A percentile compares a stretch with the other conserved stretches of the same genome.
Evolutionary conservation across 1,284 basidiomycete genomes (phyloP).

Genomic region (Pseudozyma tsukubaensis): DNA sequence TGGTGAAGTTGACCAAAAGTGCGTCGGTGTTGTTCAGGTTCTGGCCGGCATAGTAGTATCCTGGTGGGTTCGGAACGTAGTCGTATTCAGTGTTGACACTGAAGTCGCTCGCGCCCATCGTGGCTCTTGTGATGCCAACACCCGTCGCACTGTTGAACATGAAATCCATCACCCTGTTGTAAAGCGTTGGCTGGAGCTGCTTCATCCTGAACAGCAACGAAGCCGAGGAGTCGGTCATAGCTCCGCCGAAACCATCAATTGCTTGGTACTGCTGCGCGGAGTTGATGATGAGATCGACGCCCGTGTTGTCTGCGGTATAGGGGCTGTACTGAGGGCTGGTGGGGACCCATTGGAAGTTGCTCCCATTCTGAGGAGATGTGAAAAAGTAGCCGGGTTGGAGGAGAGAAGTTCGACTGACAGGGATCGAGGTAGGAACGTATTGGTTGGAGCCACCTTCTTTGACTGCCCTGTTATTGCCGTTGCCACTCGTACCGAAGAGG

Average conservation of each 20-base stretch:
- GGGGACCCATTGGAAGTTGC: slow-evolving; percentile 45
- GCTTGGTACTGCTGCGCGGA: slow-evolving; percentile 26
- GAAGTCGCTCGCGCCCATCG: slow-evolving; percentile 55
- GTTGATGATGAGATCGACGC: slow-evolving; percentile 51
- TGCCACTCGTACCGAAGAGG: neutral
- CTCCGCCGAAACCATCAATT: slow-evolving; percentile 55
- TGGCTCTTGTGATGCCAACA: slow-evolving; percentile 36
- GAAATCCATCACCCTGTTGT: slow-evolving; percentile 46
- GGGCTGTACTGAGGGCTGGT: slow-evolving; percentile 21
- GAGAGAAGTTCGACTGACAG: slow-evolving; percentile 25
- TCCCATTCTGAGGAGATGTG: slow-evolving; percentile 31
- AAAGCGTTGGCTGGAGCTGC: slow-evolving; percentile 23
- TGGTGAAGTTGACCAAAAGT: slow-evolving; percentile 30
- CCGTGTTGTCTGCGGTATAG: slow-evolving; percentile 32
- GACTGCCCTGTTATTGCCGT: too few relatives aligned
- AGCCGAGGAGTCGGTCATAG: slow-evolving; percentile 53
- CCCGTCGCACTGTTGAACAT: slow-evolving; percentile 57
- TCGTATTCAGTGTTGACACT: slow-evolving; percentile 32
- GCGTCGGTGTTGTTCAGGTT: slow-evolving; percentile 23
- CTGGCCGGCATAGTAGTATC: slow-evolving; percentile 13
- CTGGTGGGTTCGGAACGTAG: slow-evolving; percentile 26
- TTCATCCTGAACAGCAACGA: slow-evolving; percentile 46
- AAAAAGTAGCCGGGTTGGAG: slow-evolving; percentile 31
- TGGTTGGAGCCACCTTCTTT: slow-evolving; percentile 25
- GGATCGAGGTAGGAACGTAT: slow-evolving; percentile 30